These are phyloP conservation scores for Fonsecaea erecta DNA, from an alignment of 2,329 filamentous ascomycete genomes.

Conservation along the genomic window DNA sequence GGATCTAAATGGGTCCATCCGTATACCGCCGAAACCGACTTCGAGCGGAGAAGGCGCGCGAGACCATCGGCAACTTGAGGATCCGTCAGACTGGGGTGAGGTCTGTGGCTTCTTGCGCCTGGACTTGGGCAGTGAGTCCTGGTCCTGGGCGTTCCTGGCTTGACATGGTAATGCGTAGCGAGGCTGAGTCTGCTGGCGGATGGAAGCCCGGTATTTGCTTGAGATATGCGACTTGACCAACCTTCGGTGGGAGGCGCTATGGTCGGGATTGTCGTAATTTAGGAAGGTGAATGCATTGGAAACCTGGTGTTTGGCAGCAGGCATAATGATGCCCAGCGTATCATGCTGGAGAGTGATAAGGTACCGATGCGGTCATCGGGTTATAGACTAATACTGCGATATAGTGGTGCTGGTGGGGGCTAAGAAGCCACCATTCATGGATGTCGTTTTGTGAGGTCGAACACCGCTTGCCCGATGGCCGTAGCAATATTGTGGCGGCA, in stretches of 20 bases:
- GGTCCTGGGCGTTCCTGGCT: not conserved
- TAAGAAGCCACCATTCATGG: not conserved
- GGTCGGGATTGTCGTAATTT: conserved; percentile 25
- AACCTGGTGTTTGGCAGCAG: conserved; percentile 2
- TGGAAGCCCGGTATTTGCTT: conserved; percentile 28
- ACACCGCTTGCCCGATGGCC: conserved; percentile 5
- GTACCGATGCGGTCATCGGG: not conserved
- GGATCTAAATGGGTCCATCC: conserved; percentile 22
- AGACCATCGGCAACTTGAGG: not conserved
- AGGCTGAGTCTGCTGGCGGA: conserved; percentile 24
- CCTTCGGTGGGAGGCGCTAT: conserved; percentile 20
- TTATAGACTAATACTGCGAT: not conserved
- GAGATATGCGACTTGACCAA: conserved; percentile 31
- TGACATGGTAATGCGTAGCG: conserved; percentile 27
- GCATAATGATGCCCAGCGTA: conserved; percentile 10
- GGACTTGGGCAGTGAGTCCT: not conserved
- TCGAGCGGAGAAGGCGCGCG: conserved; percentile 11
- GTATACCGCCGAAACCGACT: conserved; percentile 15
- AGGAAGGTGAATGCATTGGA: conserved; percentile 22
- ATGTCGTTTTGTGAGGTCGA: conserved; percentile 5
- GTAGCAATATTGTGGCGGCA: not conserved
- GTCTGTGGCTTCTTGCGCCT: conserved; percentile 5
- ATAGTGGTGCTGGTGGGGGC: not conserved
- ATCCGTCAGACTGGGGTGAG: not conserved
- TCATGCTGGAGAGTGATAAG: conserved; percentile 4